These are phyloP conservation scores for Otatea glauca DNA, from an alignment of 176 grass and related monocot genomes.

Conservation along the genomic window DNA sequence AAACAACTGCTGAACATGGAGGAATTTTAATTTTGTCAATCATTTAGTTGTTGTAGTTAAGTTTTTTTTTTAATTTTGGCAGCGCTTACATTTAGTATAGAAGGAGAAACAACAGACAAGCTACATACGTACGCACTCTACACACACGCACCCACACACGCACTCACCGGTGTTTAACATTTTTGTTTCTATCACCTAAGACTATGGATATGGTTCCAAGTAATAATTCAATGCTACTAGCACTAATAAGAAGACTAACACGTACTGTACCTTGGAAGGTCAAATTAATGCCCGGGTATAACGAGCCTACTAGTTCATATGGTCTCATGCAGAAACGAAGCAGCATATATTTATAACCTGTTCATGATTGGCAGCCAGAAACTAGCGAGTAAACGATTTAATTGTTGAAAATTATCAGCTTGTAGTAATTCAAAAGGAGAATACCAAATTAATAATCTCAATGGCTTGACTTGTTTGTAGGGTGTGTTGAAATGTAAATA, in stretches of 20 bases:
- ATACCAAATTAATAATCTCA: background rate
- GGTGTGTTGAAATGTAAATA: background rate
- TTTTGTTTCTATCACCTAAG: background rate
- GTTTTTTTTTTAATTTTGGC: too few relatives aligned
- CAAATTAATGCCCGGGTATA: background rate
- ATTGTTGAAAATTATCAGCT: constrained; percentile 4
- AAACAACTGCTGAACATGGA: background rate
- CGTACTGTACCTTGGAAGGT: background rate
- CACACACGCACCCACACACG: too few relatives aligned
- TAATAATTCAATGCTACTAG: background rate
- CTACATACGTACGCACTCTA: too few relatives aligned
- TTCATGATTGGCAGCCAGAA: background rate
- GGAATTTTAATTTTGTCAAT: background rate
- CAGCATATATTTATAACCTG: background rate
- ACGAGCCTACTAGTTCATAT: background rate
- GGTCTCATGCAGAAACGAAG: background rate
- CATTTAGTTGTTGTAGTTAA: background rate
- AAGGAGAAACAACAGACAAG: too few relatives aligned
- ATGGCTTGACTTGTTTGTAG: constrained; percentile 1
- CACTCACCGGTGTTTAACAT: constrained; percentile 3
- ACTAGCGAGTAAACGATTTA: background rate
- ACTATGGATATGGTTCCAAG: background rate
- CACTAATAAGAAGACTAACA: background rate
- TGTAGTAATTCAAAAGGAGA: background rate
- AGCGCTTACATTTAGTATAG: too few relatives aligned